Evolutionary conservation across 2,329 filamentous ascomycete genomes (phyloP).

Genomic region (Talaromyces sp.): DNA sequence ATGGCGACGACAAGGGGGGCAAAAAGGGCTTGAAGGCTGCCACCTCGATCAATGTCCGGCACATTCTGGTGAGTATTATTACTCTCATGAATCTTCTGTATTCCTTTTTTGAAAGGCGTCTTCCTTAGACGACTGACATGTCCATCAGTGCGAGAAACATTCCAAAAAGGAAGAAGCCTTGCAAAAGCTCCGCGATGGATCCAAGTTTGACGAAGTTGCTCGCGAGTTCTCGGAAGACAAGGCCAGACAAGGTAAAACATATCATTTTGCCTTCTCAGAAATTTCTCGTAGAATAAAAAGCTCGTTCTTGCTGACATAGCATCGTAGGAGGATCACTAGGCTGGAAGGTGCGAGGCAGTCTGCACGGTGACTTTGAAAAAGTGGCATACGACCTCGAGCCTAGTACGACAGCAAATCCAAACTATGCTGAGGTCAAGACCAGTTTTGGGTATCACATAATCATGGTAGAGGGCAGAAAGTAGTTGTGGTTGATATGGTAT

Average conservation of each 20-base stretch:
- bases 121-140: not conserved
- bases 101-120: not conserved
- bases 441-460: constrained; percentile 63
- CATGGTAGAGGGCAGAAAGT: constrained; percentile 63
- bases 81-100: not conserved
- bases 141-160: constrained; percentile 54
- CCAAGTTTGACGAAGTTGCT: constrained; percentile 62
- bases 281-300: not conserved
- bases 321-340: constrained; percentile 53
- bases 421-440: constrained; percentile 58
- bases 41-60: constrained; percentile 59
- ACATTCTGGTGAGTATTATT: constrained; percentile 50
- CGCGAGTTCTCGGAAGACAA: constrained; percentile 62
- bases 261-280: not conserved
- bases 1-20: constrained; percentile 33
- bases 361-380: constrained; percentile 57
- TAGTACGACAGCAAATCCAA: constrained; percentile 56
- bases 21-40: constrained; percentile 51
- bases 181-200: constrained; percentile 53
- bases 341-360: constrained; percentile 56
- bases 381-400: constrained; percentile 58
- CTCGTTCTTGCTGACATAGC: not conserved
- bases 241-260: constrained; percentile 47
- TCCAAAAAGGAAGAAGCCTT: constrained; percentile 61
- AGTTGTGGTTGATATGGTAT: not conserved